A percentile compares a stretch with the other conserved stretches of the same genome.
phyloP scores from a whole-genome alignment of 1,284 basidiomycete species.

The Pascua sp. region DNA sequence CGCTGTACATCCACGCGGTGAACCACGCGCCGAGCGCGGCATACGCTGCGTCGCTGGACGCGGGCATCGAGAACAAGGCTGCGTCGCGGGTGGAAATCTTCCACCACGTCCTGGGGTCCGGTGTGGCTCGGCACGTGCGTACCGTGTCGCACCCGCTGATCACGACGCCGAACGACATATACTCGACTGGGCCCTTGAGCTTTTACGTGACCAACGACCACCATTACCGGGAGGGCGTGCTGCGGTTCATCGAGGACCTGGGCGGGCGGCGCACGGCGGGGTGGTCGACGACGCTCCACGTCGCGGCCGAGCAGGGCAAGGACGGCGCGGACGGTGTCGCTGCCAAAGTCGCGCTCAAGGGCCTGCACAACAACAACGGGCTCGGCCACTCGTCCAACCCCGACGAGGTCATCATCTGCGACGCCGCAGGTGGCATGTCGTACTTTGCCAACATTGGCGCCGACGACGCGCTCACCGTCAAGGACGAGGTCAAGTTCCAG shows the following conservation, averaged over 20 bases:
- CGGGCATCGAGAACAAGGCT: background rate
- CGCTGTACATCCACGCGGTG: slow-evolving; percentile 34
- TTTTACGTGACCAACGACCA: slow-evolving; percentile 40
- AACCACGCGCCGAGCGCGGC: slow-evolving; percentile 24
- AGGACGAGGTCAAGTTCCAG: slow-evolving; percentile 4
- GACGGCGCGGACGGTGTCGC: slow-evolving; percentile 6
- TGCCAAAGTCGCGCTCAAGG: slow-evolving; percentile 18
- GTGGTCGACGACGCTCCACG: slow-evolving; percentile 19
- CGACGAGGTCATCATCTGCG: slow-evolving; percentile 20
- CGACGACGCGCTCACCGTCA: slow-evolving; percentile 7
- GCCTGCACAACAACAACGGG: slow-evolving; percentile 37
- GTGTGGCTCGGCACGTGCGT: slow-evolving; percentile 20
- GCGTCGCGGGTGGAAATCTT: slow-evolving; percentile 34
- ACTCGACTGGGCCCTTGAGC: slow-evolving; percentile 18
- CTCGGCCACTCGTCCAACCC: slow-evolving; percentile 24
- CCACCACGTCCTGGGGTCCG: slow-evolving; percentile 20
- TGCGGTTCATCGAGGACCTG: slow-evolving; percentile 28
- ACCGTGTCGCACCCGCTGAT: slow-evolving; percentile 26
- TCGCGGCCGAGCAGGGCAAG: slow-evolving; percentile 11
- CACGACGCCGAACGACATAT: slow-evolving; percentile 33
- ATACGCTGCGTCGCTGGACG: slow-evolving; percentile 6
- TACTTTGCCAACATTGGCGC: slow-evolving; percentile 7
- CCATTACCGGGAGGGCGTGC: slow-evolving; percentile 22
- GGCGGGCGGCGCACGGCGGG: slow-evolving; percentile 11
- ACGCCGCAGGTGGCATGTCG: slow-evolving; percentile 26